Base-by-base conservation (phyloP, 129 eudicot genomes). In the Flaveria robusta region DNA sequence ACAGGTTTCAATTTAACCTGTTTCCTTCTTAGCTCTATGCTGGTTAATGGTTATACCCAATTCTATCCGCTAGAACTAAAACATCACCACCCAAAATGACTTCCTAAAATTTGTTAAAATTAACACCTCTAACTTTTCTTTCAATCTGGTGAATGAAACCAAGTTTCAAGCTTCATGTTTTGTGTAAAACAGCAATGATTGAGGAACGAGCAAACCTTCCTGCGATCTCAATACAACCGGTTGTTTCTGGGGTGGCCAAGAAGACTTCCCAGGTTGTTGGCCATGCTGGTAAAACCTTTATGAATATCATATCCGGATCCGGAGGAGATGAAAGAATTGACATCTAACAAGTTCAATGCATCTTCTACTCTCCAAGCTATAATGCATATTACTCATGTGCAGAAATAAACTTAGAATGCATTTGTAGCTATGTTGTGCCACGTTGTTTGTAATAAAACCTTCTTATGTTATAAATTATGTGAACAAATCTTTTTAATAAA, bases 191-290 rank as follows among this genome's bases (percentile, higher is more conserved):
- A 92, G 98, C 92, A 69, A 90, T 92, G 92, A 88, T 92, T 72
- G 72, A 92, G 84, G 96, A 90, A 83, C 86, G 96, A 72, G 98
- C 98, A 71, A 83, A 37, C 83, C 86, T 92, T 80, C 98, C 96
- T 19, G 78, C 42, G 71, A 88, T 92, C 83, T 86, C 96, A 54
- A 39, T 92, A 75, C 86, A 79, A 77, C 96, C 94, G 1, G 86
- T 88, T 46, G 92, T 92, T 65, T 86, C 77, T 42, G 92, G 98
- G 27, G 96, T 94, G 43, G 98, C 98, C 9, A 88, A 81, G 77
- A 92, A 88, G 85, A 86, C 98, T 77, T 87, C 96, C 22, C 87
- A 72, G 65, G 96, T 85, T 71, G 89, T 92, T 9, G 90, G 93
- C 24, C 86, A 85, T 55, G 94, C 96, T n/a, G 75, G 89, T 19